phyloP scores from a whole-genome alignment of 2,329 filamentous ascomycete genomes.

The Clonostachys sp. region DNA sequence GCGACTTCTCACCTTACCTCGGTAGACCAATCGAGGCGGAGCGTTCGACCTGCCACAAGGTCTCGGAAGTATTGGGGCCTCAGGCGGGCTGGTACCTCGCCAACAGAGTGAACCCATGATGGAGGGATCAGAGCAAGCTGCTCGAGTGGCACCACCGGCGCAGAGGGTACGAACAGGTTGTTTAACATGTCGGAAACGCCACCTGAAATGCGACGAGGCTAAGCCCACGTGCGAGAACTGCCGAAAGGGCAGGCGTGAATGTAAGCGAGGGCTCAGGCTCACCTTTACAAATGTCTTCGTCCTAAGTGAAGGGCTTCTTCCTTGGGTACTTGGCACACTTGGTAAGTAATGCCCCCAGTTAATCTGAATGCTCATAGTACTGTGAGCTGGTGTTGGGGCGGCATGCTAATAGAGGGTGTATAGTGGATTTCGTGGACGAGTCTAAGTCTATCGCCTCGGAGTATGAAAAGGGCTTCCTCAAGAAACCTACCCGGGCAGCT shows the following conservation, averaged over 20 bases:
- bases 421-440: constrained; percentile 80
- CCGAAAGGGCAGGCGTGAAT: constrained; percentile 78
- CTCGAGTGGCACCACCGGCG: too few species aligned
- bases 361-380: neutral
- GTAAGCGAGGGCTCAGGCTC: constrained; percentile 79
- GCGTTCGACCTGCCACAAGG: too few species aligned
- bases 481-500: neutral
- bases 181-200: constrained; percentile 82
- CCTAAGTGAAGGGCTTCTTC: neutral
- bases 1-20: too few species aligned
- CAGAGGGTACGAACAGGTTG: constrained; percentile 66
- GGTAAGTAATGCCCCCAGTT: neutral
- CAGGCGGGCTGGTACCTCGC: too few species aligned
- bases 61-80: too few species aligned
- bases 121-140: too few species aligned
- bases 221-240: constrained; percentile 68
- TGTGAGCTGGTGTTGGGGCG: neutral
- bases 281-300: constrained; percentile 59
- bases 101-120: too few species aligned
- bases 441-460: constrained; percentile 87
- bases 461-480: constrained; percentile 43
- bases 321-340: neutral
- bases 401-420: neutral
- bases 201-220: constrained; percentile 87
- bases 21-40: too few species aligned